Evolutionary conservation across 805 yeast genomes (phyloP).

Genomic region (Candida yuanshanica): DNA sequence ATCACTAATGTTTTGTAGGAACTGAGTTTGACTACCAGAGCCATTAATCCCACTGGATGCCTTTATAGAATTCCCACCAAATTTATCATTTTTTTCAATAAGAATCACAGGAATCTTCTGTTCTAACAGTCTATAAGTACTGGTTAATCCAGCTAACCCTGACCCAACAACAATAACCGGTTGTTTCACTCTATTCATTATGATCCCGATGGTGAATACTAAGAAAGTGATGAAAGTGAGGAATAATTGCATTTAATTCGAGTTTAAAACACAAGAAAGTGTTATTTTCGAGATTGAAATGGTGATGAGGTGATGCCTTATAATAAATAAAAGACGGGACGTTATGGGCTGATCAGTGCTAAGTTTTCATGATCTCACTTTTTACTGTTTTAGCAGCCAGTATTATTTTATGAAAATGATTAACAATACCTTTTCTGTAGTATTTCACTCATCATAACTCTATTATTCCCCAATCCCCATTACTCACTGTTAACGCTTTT

Average conservation of each 20-base stretch:
- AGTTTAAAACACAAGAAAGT: too few species aligned
- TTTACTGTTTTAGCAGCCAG: too few species aligned
- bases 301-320: too few species aligned
- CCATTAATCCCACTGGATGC: conserved; percentile 69
- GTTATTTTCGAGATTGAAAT: too few species aligned
- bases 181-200: not conserved
- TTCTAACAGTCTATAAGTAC: conserved; percentile 49
- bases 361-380: too few species aligned
- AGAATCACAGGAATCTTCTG: conserved; percentile 37
- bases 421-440: too few species aligned
- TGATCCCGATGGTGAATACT: not conserved
- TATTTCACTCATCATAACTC: too few species aligned
- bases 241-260: not conserved
- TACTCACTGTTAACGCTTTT: too few species aligned
- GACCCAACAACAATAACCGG: conserved; percentile 63
- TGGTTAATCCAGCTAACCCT: conserved; percentile 72
- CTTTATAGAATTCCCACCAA: conserved; percentile 57
- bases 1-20: conserved; percentile 43
- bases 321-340: too few species aligned
- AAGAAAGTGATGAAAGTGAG: not conserved
- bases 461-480: too few species aligned
- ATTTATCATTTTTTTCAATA: conserved; percentile 41
- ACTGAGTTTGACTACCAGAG: conserved; percentile 61
- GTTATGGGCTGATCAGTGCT: too few species aligned
- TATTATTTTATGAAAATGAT: too few species aligned